Evolutionary conservation across 2,329 filamentous ascomycete genomes (phyloP), one percentile per base, ranked within the genome.

Genomic region (Alternaria arborescens): DNA sequence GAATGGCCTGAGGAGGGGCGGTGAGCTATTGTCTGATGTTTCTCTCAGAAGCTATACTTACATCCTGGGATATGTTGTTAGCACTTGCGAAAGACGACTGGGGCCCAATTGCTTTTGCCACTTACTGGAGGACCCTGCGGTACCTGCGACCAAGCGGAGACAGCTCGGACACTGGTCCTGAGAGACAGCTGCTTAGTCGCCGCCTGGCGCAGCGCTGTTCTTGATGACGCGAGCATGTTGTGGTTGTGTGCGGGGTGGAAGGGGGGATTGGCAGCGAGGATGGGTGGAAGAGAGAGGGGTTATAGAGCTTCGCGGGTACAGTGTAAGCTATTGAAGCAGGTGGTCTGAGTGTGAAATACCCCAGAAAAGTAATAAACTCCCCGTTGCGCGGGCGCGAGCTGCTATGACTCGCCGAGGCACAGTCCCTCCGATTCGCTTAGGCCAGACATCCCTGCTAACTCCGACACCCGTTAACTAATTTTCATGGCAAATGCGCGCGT

Each of bases 91-190:
- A 16, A 14, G 3, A 34, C 66, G 61, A 68, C 71, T 70, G 59
- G 18, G 30, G 5, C 22, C 46, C 36, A 38, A 47, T 58, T 41
- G 46, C 47, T 30, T 43, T 26, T 57, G 63, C 44, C 54, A 87
- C 91, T 82, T 88, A 95, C 93, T 78, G 94, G 94, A 87, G 94
- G 94, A 67, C 94, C 94, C 83, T 97, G 92, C 70, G 92, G 90
- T 57, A 98, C 93, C 76, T 91, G 91, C 77, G 92, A 88, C 94
- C 94, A 98, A 70, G 91, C 92, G 63, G 93, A 97, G 71, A 88
- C 89, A 73, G 89, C 87, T 77, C 87, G 84, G 67, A 83, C 79
- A 70, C 82, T 82, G 53, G 70, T 65, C 63, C 66, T 74, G 68
- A 76, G 54, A 48, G 70, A 66, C 62, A 77, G 67, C 61, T 74